phyloP scores from a whole-genome alignment of 441 rosid genomes.

The Syzygium malaccense region DNA sequence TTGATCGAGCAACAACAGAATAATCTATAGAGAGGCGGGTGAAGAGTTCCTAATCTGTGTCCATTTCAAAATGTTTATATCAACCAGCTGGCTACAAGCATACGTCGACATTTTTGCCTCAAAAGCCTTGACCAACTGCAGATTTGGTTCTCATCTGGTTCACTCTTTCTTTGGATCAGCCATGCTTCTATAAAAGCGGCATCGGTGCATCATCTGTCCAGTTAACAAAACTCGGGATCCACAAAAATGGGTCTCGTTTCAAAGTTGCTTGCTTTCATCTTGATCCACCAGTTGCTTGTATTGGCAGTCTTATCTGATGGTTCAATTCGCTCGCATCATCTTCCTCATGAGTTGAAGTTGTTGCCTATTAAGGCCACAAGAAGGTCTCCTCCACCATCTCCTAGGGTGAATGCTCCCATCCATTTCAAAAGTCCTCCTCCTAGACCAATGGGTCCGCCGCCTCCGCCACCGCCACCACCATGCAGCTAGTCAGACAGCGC shows the following conservation, averaged over 20 bases:
- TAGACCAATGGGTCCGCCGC: not conserved
- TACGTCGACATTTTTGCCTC: not conserved
- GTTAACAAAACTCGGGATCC: not conserved
- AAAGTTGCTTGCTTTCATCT: not conserved
- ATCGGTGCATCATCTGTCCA: not conserved
- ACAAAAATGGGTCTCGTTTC: not conserved
- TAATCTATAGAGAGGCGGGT: not conserved
- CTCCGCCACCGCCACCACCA: not conserved
- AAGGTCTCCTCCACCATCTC: conserved; percentile 1
- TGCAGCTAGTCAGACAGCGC: not conserved
- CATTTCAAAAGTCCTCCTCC: not conserved
- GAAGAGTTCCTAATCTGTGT: not conserved
- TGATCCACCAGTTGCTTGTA: not conserved
- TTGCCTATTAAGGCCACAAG: not conserved
- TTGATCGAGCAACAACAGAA: not conserved
- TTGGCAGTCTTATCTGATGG: not conserved
- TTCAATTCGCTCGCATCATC: not conserved
- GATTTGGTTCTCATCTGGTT: not conserved
- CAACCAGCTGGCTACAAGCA: not conserved
- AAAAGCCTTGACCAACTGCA: not conserved
- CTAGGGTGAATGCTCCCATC: not conserved
- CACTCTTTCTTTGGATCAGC: not conserved
- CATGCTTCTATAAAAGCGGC: not conserved
- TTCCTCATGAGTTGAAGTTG: not conserved
- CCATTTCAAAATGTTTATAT: not conserved